Percentiles rank a stretch among this genome's conserved stretches.
Conservation (phyloP, 805 yeast genomes). For the Lipomyces spencermartinsiae region DNA sequence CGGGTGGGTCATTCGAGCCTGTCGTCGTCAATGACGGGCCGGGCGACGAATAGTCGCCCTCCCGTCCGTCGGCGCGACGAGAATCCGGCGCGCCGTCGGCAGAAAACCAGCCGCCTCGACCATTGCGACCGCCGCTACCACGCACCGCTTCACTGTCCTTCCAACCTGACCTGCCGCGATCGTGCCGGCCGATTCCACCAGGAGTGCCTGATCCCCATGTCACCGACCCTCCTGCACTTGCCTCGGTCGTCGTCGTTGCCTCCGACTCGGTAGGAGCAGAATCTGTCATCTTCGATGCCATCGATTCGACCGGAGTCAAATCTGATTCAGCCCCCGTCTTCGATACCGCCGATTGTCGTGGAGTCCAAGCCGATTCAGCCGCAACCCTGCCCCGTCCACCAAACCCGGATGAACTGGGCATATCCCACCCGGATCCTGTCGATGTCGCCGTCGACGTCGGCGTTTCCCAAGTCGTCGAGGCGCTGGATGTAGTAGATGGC, state of each 20-base stretch:
- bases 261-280: not conserved
- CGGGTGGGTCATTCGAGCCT: not conserved
- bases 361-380: not conserved
- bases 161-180: not conserved
- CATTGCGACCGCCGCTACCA: not conserved
- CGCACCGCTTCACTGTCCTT: not conserved
- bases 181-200: not conserved
- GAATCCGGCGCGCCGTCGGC: not conserved
- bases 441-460: not conserved
- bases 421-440: not conserved
- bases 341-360: too few relatives aligned
- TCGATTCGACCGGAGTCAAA: not conserved
- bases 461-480: not conserved
- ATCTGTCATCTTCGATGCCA: not conserved
- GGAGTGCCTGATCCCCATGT: not conserved
- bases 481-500: not conserved
- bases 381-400: not conserved
- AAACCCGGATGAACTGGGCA: not conserved
- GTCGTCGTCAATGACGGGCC: not conserved
- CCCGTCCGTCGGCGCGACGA: not conserved
- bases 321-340: too few relatives aligned
- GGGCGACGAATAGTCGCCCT: not conserved
- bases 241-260: not conserved
- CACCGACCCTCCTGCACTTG: too few relatives aligned
- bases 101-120: not conserved